A percentile compares a stretch with the other conserved stretches of the same genome.
phyloP scores from a whole-genome alignment of 768 basidiomycete genomes.

The Agrocybe pediades region DNA sequence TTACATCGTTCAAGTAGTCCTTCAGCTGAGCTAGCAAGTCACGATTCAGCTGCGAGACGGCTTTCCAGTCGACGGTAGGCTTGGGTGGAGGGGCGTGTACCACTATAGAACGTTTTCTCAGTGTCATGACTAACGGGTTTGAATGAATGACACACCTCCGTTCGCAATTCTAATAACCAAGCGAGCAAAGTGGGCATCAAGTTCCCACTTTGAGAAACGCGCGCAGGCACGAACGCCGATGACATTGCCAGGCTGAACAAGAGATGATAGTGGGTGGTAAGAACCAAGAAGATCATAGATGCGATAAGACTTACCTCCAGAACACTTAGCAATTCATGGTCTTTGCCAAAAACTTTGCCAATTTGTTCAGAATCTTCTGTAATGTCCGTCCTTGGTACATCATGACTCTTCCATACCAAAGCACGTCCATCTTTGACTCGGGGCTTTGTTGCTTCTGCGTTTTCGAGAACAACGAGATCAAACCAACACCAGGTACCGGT shows the following conservation, averaged over 20 bases:
- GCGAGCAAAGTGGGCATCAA: conserved; percentile 26
- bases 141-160: conserved; percentile 13
- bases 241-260: conserved; percentile 28
- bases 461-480: conserved; percentile 31
- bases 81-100: conserved; percentile 4
- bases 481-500: conserved; percentile 34
- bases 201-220: conserved; percentile 30
- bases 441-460: conserved; percentile 19
- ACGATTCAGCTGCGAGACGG: conserved; percentile 8
- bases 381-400: conserved; percentile 16
- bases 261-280: background rate
- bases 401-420: conserved; percentile 31
- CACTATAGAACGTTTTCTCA: background rate
- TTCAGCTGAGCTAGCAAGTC: conserved; percentile 21
- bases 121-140: background rate
- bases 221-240: conserved; percentile 33
- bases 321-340: conserved; percentile 20
- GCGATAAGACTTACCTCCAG: conserved; percentile 16
- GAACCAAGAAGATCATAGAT: too few relatives aligned
- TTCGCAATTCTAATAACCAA: conserved; percentile 29
- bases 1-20: conserved; percentile 21
- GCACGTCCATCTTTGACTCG: conserved; percentile 25
- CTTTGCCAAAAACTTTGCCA: conserved; percentile 18
- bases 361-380: conserved; percentile 13
- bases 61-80: conserved; percentile 15